Evolutionary conservation across 2,329 filamentous ascomycete genomes (phyloP), one percentile per base, ranked within the genome.

Genomic region (Clonostachys solani): DNA sequence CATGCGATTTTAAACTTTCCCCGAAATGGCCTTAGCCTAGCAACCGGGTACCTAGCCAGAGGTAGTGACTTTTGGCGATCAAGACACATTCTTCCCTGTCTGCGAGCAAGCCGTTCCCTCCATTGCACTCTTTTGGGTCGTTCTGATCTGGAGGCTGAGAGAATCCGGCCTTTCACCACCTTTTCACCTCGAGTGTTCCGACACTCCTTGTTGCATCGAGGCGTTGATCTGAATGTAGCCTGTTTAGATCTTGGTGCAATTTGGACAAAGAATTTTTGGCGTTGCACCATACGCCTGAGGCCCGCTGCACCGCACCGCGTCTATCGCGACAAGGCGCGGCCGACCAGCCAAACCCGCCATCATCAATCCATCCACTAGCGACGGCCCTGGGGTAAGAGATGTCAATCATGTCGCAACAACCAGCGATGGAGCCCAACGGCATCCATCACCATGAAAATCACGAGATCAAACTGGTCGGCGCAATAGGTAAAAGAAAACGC

Each of bases 401-500:
- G 38, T 51, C 52, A 37, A 58, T 54, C 55, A 73, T 73, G 71
- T 65, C 70, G 56, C 70, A 73, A 60, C 63, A 68, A 45, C 58
- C 65, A 49, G 58, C 62, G 44, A 59, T 60, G 44, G 62, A 65
- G 51, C 56, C 60, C 47, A 75, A 76, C 61, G 74, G 73, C 55
- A 62, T 65, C 51, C 66, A 67, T 19, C 56, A 56, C 43, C 60
- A 58, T 42, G 55, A 54, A 47, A 58, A 33, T 37, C 29, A 50
- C 37, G 54, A 63, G 36, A 54, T 60, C 49, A 57, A 56, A 41
- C 62, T 61, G 45, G 56, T 63, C 44, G 58, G 60, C 46, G 56
- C 69, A 34, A 62, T 71, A 23, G 67, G 67, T 49, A 84, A 84
- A 68, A 72, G 80, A 62, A 84, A 84, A 68, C 80, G 80, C 72